These are phyloP conservation scores for Aspergillus steynii DNA, from an alignment of 495 filamentous ascomycete species.

Conservation along the genomic window DNA sequence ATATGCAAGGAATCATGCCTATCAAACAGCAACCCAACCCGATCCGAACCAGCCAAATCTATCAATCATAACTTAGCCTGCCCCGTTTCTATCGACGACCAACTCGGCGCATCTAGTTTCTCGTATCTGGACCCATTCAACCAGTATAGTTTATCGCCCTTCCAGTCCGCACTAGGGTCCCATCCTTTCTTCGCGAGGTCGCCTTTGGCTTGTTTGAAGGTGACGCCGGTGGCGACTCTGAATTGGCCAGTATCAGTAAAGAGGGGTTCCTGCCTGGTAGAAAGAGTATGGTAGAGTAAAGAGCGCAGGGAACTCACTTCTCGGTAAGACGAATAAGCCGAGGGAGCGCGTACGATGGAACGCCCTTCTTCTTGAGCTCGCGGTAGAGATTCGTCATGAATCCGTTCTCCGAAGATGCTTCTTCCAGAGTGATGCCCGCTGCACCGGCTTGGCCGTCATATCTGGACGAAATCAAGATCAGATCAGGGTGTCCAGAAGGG, in stretches of 20 bases:
- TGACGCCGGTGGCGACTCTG: conserved; percentile 51
- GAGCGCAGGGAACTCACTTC: conserved; percentile 34
- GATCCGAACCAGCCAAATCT: not conserved
- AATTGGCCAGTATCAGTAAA: not conserved
- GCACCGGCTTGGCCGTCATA: conserved; percentile 57
- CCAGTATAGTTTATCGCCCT: conserved; percentile 49
- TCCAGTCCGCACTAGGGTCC: conserved; percentile 37
- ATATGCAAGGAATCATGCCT: not conserved
- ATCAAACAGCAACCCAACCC: not conserved
- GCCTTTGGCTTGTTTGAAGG: conserved; percentile 55
- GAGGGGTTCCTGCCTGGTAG: not conserved
- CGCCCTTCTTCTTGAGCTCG: conserved; percentile 47
- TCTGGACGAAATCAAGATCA: conserved; percentile 20
- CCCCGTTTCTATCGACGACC: conserved; percentile 47
- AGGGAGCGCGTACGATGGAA: conserved; percentile 52
- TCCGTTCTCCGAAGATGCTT: conserved; percentile 32
- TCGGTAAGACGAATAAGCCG: conserved; percentile 50
- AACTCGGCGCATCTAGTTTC: conserved; percentile 38
- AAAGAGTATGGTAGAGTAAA: not conserved
- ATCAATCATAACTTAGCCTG: conserved; percentile 44
- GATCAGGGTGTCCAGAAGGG: not conserved
- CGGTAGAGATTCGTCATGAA: conserved; percentile 40
- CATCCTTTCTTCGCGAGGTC: conserved; percentile 49
- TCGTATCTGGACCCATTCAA: conserved; percentile 45
- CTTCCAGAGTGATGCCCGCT: conserved; percentile 48